A percentile compares a stretch with the other conserved stretches of the same genome.
Evolutionary conservation across 164 flowering plant species (phyloP).

Genomic region (Liriodendron chinense): DNA sequence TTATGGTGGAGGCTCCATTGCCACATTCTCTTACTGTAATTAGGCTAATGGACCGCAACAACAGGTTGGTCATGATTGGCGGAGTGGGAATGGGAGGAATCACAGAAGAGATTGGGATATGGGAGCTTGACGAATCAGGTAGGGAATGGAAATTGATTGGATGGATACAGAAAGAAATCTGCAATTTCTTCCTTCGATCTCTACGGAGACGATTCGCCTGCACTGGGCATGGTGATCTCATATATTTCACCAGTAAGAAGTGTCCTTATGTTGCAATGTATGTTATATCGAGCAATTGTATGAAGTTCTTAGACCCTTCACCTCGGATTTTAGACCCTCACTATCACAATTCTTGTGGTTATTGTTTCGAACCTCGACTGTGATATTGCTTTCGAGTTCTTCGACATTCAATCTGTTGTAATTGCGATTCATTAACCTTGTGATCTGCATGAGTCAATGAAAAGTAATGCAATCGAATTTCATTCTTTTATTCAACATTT

Average conservation of each 20-base stretch:
- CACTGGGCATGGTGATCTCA: conserved; percentile 7
- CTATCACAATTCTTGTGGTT: background rate
- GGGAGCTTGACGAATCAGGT: conserved; percentile 3
- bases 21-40: conserved; percentile 5
- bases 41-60: conserved; percentile 5
- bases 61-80: conserved; percentile 7
- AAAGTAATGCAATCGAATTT: background rate
- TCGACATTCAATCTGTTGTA: background rate
- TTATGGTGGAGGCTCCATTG: conserved; percentile 5
- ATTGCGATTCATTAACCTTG: background rate
- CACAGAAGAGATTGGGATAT: conserved; percentile 6
- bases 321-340: conserved; percentile 2
- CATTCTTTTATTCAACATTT: too few relatives aligned
- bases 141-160: conserved; percentile 2
- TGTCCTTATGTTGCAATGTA: conserved; percentile 7
- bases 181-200: conserved; percentile 6
- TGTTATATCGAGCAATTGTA: background rate
- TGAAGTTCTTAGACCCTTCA: background rate
- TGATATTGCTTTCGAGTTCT: background rate
- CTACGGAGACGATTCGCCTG: background rate
- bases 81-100: conserved; percentile 4
- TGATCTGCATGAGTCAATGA: background rate
- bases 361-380: conserved; percentile 8
- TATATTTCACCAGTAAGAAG: conserved; percentile 5
- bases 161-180: conserved; percentile 1